Conservation (phyloP, 1,139 yeast genomes). For the Nakaseomyces delphensis region DNA sequence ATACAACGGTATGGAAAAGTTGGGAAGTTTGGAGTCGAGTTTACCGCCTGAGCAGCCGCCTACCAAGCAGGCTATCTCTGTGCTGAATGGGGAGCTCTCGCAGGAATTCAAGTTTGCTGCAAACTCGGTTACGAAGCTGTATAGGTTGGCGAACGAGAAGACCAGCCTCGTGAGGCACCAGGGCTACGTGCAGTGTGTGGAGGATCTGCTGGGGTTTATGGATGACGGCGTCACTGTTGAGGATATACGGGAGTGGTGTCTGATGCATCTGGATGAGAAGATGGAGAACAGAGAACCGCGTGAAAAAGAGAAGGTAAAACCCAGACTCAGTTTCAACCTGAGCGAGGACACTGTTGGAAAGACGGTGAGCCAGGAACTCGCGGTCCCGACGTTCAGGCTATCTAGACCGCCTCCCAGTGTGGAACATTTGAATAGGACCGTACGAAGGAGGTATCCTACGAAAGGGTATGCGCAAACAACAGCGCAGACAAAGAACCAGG, state of each 20-base stretch:
- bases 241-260: constrained; percentile 20
- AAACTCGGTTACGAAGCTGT: constrained; percentile 26
- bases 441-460: not conserved
- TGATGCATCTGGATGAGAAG: constrained; percentile 16
- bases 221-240: constrained; percentile 11
- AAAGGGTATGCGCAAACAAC: not conserved
- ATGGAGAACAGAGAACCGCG: not conserved
- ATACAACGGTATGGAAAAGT: constrained; percentile 26
- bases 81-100: constrained; percentile 20
- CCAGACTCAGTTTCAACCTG: not conserved
- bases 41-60: constrained; percentile 29
- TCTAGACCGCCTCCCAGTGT: constrained; percentile 15
- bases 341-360: not conserved
- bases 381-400: constrained; percentile 12
- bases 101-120: constrained; percentile 29
- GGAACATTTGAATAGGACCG: constrained; percentile 3
- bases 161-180: constrained; percentile 23
- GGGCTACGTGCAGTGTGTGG: constrained; percentile 24
- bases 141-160: constrained; percentile 24
- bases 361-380: not conserved
- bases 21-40: constrained; percentile 19
- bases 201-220: constrained; percentile 17
- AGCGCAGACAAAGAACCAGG: not conserved
- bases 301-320: not conserved
- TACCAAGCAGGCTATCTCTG: constrained; percentile 22